Evolutionary conservation across 306 rosid genomes (phyloP).

Genomic region (Ziziphus jujuba): DNA sequence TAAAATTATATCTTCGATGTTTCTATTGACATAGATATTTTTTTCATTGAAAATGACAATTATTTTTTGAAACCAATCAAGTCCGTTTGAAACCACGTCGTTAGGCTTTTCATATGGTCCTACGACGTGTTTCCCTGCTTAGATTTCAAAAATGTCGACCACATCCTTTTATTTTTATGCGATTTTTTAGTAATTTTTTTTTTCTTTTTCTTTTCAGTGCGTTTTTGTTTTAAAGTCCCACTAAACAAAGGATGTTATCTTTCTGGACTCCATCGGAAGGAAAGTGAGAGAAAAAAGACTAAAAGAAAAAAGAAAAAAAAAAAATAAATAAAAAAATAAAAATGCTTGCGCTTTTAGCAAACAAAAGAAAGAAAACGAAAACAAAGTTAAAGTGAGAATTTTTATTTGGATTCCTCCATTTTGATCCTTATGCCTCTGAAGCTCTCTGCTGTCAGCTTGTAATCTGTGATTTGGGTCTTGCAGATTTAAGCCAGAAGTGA

Average conservation of each 20-base stretch:
- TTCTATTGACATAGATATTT: no score
- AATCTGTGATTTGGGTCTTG: slow-evolving; percentile 28
- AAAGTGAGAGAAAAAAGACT: slow-evolving; percentile 23
- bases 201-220: neutral
- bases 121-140: neutral
- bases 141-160: slow-evolving; percentile 1
- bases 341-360: slow-evolving; percentile 50
- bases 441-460: slow-evolving; percentile 6
- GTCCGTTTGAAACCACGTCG: neutral
- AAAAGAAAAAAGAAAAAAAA: slow-evolving; percentile 10
- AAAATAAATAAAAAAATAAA: slow-evolving; percentile 33
- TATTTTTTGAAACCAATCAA: slow-evolving; percentile 11
- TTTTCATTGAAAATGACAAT: no score
- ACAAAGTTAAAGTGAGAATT: slow-evolving; percentile 31
- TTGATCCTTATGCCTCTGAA: slow-evolving; percentile 29
- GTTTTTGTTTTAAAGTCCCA: slow-evolving; percentile 8
- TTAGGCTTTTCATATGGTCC: neutral
- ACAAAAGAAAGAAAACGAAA: slow-evolving; percentile 12
- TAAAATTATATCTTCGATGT: no score
- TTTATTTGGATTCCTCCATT: slow-evolving; percentile 41
- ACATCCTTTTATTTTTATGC: neutral
- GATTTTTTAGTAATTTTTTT: neutral
- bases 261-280: slow-evolving; percentile 31
- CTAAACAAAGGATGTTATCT: slow-evolving; percentile 36
- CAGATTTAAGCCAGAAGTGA: slow-evolving; percentile 38